These are phyloP conservation scores for Piloderma croceum DNA, from an alignment of 768 basidiomycete genomes.

Conservation along the genomic window DNA sequence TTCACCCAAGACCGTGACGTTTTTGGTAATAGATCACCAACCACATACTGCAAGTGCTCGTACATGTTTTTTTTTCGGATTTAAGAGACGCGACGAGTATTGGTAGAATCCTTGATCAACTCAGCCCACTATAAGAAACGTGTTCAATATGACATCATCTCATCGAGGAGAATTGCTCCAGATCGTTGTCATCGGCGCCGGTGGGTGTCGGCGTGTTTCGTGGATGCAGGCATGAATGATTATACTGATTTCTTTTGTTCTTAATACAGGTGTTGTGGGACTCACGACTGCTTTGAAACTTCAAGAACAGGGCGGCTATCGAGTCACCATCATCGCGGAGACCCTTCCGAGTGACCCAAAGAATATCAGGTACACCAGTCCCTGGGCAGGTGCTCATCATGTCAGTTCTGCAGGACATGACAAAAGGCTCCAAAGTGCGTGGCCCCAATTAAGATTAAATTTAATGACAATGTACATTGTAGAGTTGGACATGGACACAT, in stretches of 20 bases:
- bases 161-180: too few relatives aligned
- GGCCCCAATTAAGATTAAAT: background rate
- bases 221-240: too few relatives aligned
- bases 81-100: too few relatives aligned
- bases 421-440: slow-evolving; percentile 48
- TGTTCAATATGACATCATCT: too few relatives aligned
- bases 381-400: slow-evolving; percentile 85
- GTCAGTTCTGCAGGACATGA: slow-evolving; percentile 53
- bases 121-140: too few relatives aligned
- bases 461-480: slow-evolving; percentile 2
- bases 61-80: too few relatives aligned
- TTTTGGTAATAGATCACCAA: too few relatives aligned
- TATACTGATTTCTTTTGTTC: background rate
- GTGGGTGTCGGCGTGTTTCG: too few relatives aligned
- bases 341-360: slow-evolving; percentile 67
- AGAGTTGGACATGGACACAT: slow-evolving; percentile 72
- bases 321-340: slow-evolving; percentile 68
- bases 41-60: too few relatives aligned
- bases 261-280: slow-evolving; percentile 68
- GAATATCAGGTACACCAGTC: slow-evolving; percentile 71
- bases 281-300: slow-evolving; percentile 69
- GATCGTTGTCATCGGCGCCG: too few relatives aligned
- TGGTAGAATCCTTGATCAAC: too few relatives aligned
- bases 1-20: too few relatives aligned
- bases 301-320: slow-evolving; percentile 56